phyloP scores from a whole-genome alignment of 176 grass and related monocot species.

The Eragrostis nindensis region DNA sequence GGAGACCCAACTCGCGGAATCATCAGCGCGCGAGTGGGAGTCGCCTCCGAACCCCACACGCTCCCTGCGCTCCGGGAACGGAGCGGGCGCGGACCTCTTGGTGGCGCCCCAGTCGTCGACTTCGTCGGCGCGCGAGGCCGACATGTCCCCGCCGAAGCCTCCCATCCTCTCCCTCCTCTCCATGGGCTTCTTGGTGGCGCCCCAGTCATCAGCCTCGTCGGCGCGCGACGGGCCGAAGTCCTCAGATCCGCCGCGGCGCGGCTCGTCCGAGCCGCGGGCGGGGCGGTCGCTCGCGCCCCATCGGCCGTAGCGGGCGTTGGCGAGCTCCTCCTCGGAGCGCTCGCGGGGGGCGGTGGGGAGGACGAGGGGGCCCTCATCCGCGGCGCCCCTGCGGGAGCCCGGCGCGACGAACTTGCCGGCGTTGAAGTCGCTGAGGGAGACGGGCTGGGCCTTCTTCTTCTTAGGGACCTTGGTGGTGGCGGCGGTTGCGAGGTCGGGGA shows the following conservation, averaged over 20 bases:
- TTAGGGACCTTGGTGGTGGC: slow-evolving; percentile 59
- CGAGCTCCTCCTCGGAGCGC: slow-evolving; percentile 62
- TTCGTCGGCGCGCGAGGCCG: slow-evolving; percentile 35
- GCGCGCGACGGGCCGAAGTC: slow-evolving; percentile 65
- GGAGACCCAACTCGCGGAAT: slow-evolving; percentile 47
- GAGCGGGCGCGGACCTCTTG: slow-evolving; percentile 41
- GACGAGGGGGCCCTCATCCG: slow-evolving; percentile 13
- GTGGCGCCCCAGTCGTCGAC: slow-evolving; percentile 55
- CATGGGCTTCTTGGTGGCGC: slow-evolving; percentile 40
- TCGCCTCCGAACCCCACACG: slow-evolving; percentile 42
- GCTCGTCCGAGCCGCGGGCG: slow-evolving; percentile 45
- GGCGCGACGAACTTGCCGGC: slow-evolving; percentile 39
- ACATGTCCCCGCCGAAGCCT: slow-evolving; percentile 44
- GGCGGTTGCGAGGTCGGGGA: slow-evolving; percentile 59
- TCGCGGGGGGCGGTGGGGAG: slow-evolving; percentile 62
- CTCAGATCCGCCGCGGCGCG: slow-evolving; percentile 50
- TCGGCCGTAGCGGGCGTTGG: slow-evolving; percentile 37
- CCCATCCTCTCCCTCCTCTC: slow-evolving; percentile 53
- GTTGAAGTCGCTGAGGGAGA: slow-evolving; percentile 54
- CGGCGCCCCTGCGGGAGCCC: slow-evolving; percentile 25
- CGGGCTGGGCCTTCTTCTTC: slow-evolving; percentile 68
- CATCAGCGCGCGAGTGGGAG: slow-evolving; percentile 39
- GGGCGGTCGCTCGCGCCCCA: slow-evolving; percentile 15
- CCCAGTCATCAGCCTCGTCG: slow-evolving; percentile 62
- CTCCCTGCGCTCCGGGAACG: slow-evolving; percentile 42